These are phyloP conservation scores for Candida gorgasii DNA, from an alignment of 805 yeast genomes.

Conservation along the genomic window DNA sequence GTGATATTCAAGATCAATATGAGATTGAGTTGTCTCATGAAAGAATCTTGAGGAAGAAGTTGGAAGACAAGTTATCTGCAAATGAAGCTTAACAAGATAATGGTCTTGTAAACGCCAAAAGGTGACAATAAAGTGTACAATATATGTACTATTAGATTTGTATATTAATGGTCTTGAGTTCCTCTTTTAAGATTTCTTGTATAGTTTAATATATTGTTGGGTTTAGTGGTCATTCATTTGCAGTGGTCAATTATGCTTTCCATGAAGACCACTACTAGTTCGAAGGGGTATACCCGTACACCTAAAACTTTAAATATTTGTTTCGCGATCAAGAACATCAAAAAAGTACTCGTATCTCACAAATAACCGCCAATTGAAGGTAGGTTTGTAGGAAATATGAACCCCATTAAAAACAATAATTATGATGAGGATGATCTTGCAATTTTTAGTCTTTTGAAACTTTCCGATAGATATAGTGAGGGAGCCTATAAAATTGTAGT, in stretches of 20 bases:
- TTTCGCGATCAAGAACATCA: too few relatives aligned
- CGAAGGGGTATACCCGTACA: too few relatives aligned
- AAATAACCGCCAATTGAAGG: too few relatives aligned
- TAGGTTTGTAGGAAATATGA: too few relatives aligned
- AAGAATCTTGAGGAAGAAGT: slow-evolving; percentile 48
- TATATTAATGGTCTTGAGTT: not conserved
- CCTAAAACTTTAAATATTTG: too few relatives aligned
- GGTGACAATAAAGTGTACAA: too few relatives aligned
- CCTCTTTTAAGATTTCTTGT: not conserved
- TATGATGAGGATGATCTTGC: slow-evolving; percentile 3
- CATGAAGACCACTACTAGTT: too few relatives aligned
- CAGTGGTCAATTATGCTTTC: too few relatives aligned
- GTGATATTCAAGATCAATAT: slow-evolving; percentile 60
- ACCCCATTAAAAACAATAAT: too few relatives aligned
- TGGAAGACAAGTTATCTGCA: slow-evolving; percentile 31
- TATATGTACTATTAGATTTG: not conserved
- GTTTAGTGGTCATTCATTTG: too few relatives aligned
- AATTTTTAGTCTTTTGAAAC: not conserved
- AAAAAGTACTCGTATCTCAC: too few relatives aligned
- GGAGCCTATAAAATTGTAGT: slow-evolving; percentile 25
- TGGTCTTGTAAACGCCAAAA: too few relatives aligned
- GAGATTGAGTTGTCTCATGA: slow-evolving; percentile 61
- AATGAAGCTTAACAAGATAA: not conserved
- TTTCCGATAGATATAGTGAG: slow-evolving; percentile 23
- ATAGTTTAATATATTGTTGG: not conserved